Evolutionary conservation across 1,284 basidiomycete species (phyloP).

Genomic region (Veloboletus limbatus): DNA sequence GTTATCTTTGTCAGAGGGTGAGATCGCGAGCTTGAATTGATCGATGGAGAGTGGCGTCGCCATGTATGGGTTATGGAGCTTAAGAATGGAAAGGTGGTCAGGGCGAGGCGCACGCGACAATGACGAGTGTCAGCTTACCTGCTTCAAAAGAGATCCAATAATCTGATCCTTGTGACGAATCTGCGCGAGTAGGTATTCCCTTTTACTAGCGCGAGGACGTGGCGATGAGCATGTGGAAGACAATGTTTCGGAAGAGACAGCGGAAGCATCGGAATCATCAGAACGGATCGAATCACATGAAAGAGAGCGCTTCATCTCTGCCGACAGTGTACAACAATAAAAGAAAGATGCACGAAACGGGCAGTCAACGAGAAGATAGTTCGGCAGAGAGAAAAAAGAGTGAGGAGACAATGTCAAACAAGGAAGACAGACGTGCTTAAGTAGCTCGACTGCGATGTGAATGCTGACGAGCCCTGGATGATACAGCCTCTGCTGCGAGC

Average conservation of each 20-base stretch:
- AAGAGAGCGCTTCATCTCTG: constrained; percentile 19
- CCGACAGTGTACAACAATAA: neutral
- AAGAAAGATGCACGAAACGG: too few relatives aligned
- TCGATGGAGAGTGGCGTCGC: constrained; percentile 75
- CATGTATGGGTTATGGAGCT: constrained; percentile 77
- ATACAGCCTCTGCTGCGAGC: constrained; percentile 17
- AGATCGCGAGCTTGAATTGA: constrained; percentile 70
- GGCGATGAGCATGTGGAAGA: constrained; percentile 31
- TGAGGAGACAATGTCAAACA: neutral
- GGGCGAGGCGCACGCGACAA: neutral
- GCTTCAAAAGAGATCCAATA: constrained; percentile 77
- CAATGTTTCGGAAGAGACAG: constrained; percentile 25
- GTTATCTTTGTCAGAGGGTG: constrained; percentile 66
- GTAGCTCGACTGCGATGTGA: constrained; percentile 18
- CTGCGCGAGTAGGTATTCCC: constrained; percentile 77
- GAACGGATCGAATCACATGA: constrained; percentile 24
- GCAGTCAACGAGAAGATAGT: too few relatives aligned
- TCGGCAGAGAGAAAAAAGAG: constrained; percentile 1
- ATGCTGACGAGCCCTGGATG: neutral
- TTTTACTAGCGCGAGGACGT: constrained; percentile 53
- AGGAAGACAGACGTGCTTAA: constrained; percentile 19
- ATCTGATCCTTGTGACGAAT: constrained; percentile 80
- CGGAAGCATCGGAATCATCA: constrained; percentile 20
- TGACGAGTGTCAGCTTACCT: constrained; percentile 43
- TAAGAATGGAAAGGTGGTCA: constrained; percentile 6